A percentile compares a stretch with the other conserved stretches of the same genome.
phyloP scores from a whole-genome alignment of 352 stramenopile species.

The Pythium vanterpoolii region DNA sequence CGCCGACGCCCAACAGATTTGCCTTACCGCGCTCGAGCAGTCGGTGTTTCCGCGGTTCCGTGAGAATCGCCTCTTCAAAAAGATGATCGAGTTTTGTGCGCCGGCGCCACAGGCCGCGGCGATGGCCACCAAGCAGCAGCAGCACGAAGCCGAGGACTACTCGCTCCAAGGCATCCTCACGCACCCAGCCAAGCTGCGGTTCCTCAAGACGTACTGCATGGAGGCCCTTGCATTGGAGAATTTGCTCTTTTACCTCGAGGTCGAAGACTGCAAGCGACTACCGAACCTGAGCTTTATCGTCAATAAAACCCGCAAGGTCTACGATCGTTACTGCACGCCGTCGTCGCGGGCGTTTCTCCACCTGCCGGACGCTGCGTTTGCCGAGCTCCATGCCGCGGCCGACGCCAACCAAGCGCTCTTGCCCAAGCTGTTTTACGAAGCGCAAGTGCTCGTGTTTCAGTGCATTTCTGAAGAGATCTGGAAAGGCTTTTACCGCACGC shows the following conservation, averaged over 20 bases:
- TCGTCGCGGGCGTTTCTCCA: conserved; percentile 48
- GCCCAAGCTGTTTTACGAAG: conserved; percentile 71
- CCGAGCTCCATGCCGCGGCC: conserved; percentile 45
- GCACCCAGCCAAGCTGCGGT: conserved; percentile 73
- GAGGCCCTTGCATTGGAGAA: conserved; percentile 80
- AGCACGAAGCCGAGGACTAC: conserved; percentile 42
- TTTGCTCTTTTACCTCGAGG: conserved; percentile 80
- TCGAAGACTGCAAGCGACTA: conserved; percentile 81
- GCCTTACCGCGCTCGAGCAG: conserved; percentile 60
- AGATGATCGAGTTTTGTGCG: conserved; percentile 75
- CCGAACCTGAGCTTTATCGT: conserved; percentile 81
- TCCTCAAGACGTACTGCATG: conserved; percentile 87
- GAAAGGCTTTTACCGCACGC: conserved; percentile 60
- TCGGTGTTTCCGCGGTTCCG: conserved; percentile 76
- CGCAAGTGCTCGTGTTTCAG: conserved; percentile 50
- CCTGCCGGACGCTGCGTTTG: conserved; percentile 30
- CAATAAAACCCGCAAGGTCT: conserved; percentile 73
- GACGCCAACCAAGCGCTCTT: conserved; percentile 44
- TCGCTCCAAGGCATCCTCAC: conserved; percentile 57
- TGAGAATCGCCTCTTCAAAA: conserved; percentile 69
- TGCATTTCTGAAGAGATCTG: conserved; percentile 71
- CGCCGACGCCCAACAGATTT: conserved; percentile 58
- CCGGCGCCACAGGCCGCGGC: conserved; percentile 14
- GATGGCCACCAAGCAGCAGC: conserved; percentile 20
- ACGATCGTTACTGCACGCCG: conserved; percentile 67